These are phyloP conservation scores for Cladophialophora immunda DNA, from an alignment of 2,329 filamentous ascomycete genomes.

Conservation along the genomic window DNA sequence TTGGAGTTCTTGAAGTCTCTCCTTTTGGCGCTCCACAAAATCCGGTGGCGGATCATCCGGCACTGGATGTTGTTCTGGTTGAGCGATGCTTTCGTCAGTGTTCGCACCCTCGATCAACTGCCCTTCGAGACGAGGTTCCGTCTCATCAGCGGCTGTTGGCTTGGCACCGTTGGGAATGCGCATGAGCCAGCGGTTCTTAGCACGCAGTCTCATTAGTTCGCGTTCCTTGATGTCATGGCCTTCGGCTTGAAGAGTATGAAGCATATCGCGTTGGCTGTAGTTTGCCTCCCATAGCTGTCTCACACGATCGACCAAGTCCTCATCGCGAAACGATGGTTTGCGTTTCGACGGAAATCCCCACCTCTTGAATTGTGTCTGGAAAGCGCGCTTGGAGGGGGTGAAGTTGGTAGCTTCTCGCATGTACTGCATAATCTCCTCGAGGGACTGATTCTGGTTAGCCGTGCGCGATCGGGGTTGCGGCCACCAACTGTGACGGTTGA, in stretches of 20 bases:
- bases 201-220: constrained; percentile 74
- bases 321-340: constrained; percentile 75
- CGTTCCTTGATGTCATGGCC: constrained; percentile 77
- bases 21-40: constrained; percentile 61
- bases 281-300: constrained; percentile 82
- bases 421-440: constrained; percentile 78
- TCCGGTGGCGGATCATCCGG: constrained; percentile 51
- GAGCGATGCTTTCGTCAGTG: constrained; percentile 21
- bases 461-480: background rate
- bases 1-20: constrained; percentile 64
- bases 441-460: constrained; percentile 49
- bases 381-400: constrained; percentile 78
- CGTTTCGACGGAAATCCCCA: constrained; percentile 83
- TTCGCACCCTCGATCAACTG: constrained; percentile 42
- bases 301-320: constrained; percentile 71
- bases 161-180: constrained; percentile 69
- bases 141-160: constrained; percentile 35
- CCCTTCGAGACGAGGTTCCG: constrained; percentile 42
- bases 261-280: constrained; percentile 75
- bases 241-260: constrained; percentile 73
- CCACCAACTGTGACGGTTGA: constrained; percentile 1
- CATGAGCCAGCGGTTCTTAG: constrained; percentile 73
- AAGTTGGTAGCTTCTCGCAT: constrained; percentile 73
- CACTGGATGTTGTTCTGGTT: constrained; percentile 12
- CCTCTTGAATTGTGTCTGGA: constrained; percentile 77